Evolutionary conservation across 2,329 filamentous ascomycete genomes (phyloP).

Genomic region (Fusarium miscanthi): DNA sequence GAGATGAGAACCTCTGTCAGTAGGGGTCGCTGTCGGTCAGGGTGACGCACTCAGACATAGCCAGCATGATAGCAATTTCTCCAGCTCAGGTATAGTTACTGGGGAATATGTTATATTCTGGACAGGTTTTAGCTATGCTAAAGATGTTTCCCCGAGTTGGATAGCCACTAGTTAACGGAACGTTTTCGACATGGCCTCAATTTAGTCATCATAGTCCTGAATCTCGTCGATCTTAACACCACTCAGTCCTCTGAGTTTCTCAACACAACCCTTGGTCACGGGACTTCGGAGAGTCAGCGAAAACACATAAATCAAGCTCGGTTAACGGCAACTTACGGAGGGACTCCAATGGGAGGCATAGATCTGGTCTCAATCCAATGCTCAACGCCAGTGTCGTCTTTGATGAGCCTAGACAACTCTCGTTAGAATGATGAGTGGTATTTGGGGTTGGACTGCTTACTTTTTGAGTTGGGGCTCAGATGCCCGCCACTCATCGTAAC

Average conservation of each 20-base stretch:
- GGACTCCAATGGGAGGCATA: neutral
- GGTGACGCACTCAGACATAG: too few species aligned
- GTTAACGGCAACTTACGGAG: neutral
- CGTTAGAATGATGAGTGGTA: rapidly evolving
- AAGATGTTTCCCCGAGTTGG: neutral
- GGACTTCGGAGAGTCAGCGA: neutral
- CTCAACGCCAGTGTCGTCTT: neutral
- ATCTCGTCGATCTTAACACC: neutral
- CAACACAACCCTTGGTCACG: neutral
- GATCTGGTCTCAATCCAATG: neutral
- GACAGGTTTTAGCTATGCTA: neutral
- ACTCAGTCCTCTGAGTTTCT: neutral
- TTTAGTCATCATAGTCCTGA: too few species aligned
- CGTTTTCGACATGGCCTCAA: too few species aligned
- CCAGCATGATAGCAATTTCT: neutral
- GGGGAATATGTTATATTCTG: neutral
- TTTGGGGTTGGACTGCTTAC: rapidly evolving
- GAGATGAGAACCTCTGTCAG: too few species aligned
- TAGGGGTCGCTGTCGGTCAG: too few species aligned
- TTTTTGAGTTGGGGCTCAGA: neutral
- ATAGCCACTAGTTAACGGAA: rapidly evolving
- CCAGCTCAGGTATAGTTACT: too few species aligned
- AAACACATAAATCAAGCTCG: rapidly evolving
- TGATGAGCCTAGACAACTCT: neutral
- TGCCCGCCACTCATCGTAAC: neutral